phyloP scores from a whole-genome alignment of 495 filamentous ascomycete species.

The Cudoniella acicularis region DNA sequence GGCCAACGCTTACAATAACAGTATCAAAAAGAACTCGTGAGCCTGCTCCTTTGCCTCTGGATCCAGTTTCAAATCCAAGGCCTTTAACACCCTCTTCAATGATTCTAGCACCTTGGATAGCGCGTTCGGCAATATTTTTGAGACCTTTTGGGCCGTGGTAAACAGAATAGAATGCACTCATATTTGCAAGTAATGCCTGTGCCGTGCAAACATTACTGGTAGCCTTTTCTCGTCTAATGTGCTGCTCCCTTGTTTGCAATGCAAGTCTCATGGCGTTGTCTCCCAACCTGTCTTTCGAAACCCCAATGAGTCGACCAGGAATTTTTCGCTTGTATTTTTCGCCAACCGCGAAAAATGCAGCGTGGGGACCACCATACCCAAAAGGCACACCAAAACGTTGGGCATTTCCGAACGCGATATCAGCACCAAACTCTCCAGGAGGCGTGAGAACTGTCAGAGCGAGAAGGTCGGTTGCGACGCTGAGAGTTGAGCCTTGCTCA shows the following conservation, averaged over 20 bases:
- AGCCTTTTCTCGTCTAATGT: slow-evolving; percentile 96
- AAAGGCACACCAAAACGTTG: slow-evolving; percentile 93
- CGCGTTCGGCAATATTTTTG: slow-evolving; percentile 76
- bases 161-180: slow-evolving; percentile 96
- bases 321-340: slow-evolving; percentile 97
- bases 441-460: slow-evolving; percentile 88
- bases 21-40: slow-evolving; percentile 74
- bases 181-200: slow-evolving; percentile 92
- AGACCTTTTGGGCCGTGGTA: slow-evolving; percentile 91
- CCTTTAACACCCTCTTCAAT: slow-evolving; percentile 63
- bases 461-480: slow-evolving; percentile 87
- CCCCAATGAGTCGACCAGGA: slow-evolving; percentile 85
- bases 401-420: slow-evolving; percentile 95
- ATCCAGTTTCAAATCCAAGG: slow-evolving; percentile 62
- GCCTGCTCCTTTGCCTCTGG: slow-evolving; percentile 50
- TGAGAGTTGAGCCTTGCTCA: slow-evolving; percentile 73
- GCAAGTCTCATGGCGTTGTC: slow-evolving; percentile 82
- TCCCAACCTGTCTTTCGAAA: slow-evolving; percentile 89
- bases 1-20: slow-evolving; percentile 58
- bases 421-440: slow-evolving; percentile 93
- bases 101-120: slow-evolving; percentile 65
- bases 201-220: slow-evolving; percentile 99
- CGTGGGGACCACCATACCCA: slow-evolving; percentile 92
- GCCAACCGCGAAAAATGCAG: slow-evolving; percentile 91
- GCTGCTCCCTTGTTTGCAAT: slow-evolving; percentile 93